Conservation (phyloP, 768 basidiomycete genomes). For the Suillus decipiens region DNA sequence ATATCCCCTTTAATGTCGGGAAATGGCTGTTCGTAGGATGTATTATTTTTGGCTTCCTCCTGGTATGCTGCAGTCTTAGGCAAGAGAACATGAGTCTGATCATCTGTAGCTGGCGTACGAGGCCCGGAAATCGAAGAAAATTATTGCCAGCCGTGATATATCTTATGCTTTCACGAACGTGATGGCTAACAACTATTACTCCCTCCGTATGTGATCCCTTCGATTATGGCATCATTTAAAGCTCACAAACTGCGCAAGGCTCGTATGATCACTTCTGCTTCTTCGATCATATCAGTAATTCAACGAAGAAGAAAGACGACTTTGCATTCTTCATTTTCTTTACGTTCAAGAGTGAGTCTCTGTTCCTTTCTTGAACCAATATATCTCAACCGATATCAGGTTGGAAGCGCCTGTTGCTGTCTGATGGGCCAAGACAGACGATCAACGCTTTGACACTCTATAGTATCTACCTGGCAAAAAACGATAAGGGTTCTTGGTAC, state of each 20-base stretch:
- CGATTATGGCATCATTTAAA: background rate
- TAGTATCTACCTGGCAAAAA: slow-evolving; percentile 74
- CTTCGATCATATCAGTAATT: slow-evolving; percentile 94
- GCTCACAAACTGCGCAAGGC: slow-evolving; percentile 44
- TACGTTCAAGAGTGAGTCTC: slow-evolving; percentile 88
- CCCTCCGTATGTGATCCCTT: slow-evolving; percentile 65
- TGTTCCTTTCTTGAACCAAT: slow-evolving; percentile 2
- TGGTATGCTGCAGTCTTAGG: slow-evolving; percentile 51
- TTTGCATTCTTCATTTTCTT: slow-evolving; percentile 99
- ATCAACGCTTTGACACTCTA: slow-evolving; percentile 98
- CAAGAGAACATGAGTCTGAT: slow-evolving; percentile 17
- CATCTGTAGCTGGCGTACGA: slow-evolving; percentile 81
- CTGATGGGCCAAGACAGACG: slow-evolving; percentile 95
- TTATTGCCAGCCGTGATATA: slow-evolving; percentile 94
- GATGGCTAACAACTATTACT: slow-evolving; percentile 96
- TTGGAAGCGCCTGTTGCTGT: slow-evolving; percentile 87
- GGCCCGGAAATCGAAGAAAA: slow-evolving; percentile 87
- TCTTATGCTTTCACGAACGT: slow-evolving; percentile 98
- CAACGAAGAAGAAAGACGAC: slow-evolving; percentile 94
- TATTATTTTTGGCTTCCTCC: slow-evolving; percentile 96
- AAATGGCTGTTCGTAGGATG: slow-evolving; percentile 98
- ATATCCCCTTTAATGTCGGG: slow-evolving; percentile 84
- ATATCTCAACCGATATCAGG: slow-evolving; percentile 39
- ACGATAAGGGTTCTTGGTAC: slow-evolving; percentile 56
- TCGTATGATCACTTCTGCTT: slow-evolving; percentile 98